Conservation (phyloP, 495 filamentous ascomycete species). For the Tricharina praecox region DNA sequence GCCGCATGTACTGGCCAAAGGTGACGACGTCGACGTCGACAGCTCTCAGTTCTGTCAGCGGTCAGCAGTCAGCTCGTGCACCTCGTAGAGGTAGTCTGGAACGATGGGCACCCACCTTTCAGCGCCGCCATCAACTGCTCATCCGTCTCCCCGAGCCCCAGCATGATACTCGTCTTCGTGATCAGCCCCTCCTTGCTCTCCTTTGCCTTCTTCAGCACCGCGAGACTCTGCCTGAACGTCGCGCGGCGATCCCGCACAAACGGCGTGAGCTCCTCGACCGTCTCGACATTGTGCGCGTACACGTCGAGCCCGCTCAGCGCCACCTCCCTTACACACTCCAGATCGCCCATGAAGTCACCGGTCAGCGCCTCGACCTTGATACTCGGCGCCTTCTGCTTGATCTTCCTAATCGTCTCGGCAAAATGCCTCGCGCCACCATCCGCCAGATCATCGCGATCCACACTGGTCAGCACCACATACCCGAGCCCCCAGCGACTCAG, state of each 20-base stretch:
- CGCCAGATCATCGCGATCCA: slow-evolving; percentile 79
- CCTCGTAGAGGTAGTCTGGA: neutral
- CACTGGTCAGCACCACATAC: slow-evolving; percentile 84
- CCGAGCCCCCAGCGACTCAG: slow-evolving; percentile 83
- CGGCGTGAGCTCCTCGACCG: slow-evolving; percentile 76
- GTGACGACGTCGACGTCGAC: slow-evolving; percentile 83
- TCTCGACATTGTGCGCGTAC: slow-evolving; percentile 95
- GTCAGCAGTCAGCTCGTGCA: slow-evolving; percentile 9
- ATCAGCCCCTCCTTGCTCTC: slow-evolving; percentile 55
- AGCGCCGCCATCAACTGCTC: slow-evolving; percentile 71
- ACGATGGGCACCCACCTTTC: slow-evolving; percentile 36
- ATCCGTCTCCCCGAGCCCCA: slow-evolving; percentile 84
- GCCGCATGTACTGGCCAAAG: slow-evolving; percentile 98
- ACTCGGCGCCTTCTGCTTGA: slow-evolving; percentile 71
- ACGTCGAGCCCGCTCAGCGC: slow-evolving; percentile 82
- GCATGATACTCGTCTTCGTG: slow-evolving; percentile 95
- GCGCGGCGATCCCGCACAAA: slow-evolving; percentile 79
- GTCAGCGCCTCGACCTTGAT: slow-evolving; percentile 93
- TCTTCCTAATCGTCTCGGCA: slow-evolving; percentile 83
- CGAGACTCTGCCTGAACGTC: slow-evolving; percentile 69
- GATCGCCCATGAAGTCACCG: slow-evolving; percentile 68
- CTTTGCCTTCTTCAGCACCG: slow-evolving; percentile 71
- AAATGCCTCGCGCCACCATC: slow-evolving; percentile 86
- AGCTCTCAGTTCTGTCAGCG: slow-evolving; percentile 46
- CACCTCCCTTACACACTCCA: slow-evolving; percentile 66